Percentiles rank a stretch among this genome's conserved stretches.
Conservation (phyloP, 2,329 filamentous ascomycete species). For the Cordyceps tenuipes region DNA sequence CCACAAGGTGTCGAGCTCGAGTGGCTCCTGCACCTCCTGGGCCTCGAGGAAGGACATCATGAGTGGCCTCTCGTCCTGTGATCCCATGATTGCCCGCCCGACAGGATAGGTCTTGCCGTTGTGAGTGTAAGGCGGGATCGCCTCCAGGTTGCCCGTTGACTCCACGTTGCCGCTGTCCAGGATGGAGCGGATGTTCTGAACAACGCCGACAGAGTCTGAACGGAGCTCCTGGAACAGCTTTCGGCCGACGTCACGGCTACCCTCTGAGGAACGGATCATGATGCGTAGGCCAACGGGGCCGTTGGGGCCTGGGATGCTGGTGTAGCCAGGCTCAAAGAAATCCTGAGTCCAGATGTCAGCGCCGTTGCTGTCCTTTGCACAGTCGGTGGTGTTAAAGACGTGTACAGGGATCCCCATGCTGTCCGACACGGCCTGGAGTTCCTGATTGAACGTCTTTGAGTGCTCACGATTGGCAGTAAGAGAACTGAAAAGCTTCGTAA, state of each 20-base stretch:
- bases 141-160: slow-evolving; percentile 6
- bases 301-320: background rate
- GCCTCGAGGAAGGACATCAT: slow-evolving; percentile 23
- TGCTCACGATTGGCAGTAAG: no score
- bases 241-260: background rate
- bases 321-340: slow-evolving; percentile 6
- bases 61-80: slow-evolving; percentile 5
- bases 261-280: slow-evolving; percentile 1
- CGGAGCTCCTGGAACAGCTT: no score
- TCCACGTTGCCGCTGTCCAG: background rate
- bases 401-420: background rate
- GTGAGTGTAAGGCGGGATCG: background rate
- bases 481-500: slow-evolving; percentile 18
- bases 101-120: slow-evolving; percentile 3
- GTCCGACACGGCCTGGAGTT: background rate
- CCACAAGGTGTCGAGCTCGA: slow-evolving; percentile 25
- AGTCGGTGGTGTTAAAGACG: no score
- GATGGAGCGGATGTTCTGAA: background rate
- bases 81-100: background rate
- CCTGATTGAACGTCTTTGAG: background rate
- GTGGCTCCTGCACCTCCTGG: slow-evolving; percentile 27
- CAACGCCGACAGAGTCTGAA: no score
- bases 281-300: slow-evolving; percentile 1
- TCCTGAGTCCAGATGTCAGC: slow-evolving; percentile 1
- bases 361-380: no score